A percentile compares a stretch with the other conserved stretches of the same genome.
These are phyloP conservation scores for Candida pseudofarinosa DNA, from an alignment of 805 yeast genomes.

Conservation along the genomic window DNA sequence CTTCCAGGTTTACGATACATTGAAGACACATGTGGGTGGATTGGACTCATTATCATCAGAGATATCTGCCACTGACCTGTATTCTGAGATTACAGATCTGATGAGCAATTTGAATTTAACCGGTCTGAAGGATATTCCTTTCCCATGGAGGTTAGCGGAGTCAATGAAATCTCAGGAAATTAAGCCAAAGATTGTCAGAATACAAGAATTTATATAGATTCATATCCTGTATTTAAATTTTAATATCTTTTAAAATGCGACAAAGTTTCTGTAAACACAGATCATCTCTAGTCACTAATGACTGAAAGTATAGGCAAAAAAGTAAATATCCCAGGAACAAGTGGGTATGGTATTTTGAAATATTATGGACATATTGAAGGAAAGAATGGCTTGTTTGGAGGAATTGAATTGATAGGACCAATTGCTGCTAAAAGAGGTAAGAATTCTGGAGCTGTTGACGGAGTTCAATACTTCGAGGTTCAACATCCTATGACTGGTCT, in stretches of 20 bases:
- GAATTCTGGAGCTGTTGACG: conserved; percentile 80
- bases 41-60: background rate
- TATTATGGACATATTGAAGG: conserved; percentile 72
- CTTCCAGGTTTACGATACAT: conserved; percentile 22
- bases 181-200: background rate
- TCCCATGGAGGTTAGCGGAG: background rate
- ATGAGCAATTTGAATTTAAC: background rate
- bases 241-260: too few relatives aligned
- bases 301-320: conserved; percentile 29
- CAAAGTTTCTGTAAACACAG: too few relatives aligned
- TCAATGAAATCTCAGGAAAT: background rate
- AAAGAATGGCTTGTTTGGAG: conserved; percentile 75
- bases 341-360: conserved; percentile 59
- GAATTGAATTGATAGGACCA: conserved; percentile 76
- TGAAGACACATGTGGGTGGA: conserved; percentile 10
- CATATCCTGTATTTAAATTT: background rate
- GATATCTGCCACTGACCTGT: background rate
- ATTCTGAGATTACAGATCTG: background rate
- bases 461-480: conserved; percentile 65
- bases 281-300: too few relatives aligned
- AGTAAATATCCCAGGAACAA: conserved; percentile 62
- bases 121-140: background rate
- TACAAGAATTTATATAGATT: background rate
- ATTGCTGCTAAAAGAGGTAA: conserved; percentile 60
- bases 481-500: conserved; percentile 64